These are phyloP conservation scores for Penicillium roqueforti DNA, from an alignment of 495 filamentous ascomycete genomes.

Conservation along the genomic window DNA sequence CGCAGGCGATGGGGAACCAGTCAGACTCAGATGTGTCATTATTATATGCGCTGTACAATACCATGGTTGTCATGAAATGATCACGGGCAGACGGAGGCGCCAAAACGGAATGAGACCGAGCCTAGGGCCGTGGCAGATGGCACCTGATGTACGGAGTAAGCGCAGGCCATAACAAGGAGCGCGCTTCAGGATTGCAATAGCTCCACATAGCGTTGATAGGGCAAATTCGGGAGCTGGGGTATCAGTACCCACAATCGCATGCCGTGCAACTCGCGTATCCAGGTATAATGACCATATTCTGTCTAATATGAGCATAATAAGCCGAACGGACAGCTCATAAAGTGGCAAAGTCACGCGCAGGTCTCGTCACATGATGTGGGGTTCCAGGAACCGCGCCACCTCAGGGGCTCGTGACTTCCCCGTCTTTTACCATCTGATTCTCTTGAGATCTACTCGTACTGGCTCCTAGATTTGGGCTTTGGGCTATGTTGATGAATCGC, in stretches of 20 bases:
- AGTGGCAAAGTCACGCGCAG: slow-evolving; percentile 25
- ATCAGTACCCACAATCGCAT: neutral
- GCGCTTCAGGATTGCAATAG: slow-evolving; percentile 10
- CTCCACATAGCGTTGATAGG: neutral
- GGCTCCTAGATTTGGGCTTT: neutral
- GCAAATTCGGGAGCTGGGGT: neutral
- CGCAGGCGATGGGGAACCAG: neutral
- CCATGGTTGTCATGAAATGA: slow-evolving; percentile 6
- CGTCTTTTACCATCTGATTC: neutral
- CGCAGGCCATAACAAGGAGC: slow-evolving; percentile 6
- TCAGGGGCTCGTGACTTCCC: slow-evolving; percentile 19
- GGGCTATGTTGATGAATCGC: neutral
- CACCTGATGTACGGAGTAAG: slow-evolving; percentile 7
- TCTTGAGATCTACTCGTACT: too few relatives aligned
- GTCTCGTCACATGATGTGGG: slow-evolving; percentile 22
- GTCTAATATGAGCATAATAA: neutral
- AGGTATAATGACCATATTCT: neutral
- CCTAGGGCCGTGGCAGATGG: slow-evolving; percentile 10
- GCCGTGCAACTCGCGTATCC: neutral
- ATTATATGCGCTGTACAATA: neutral
- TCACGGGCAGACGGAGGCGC: slow-evolving; percentile 13
- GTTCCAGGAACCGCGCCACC: slow-evolving; percentile 13
- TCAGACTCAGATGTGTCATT: neutral
- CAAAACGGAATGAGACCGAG: slow-evolving; percentile 10
- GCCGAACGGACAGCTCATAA: slow-evolving; percentile 5